Conservation (phyloP, 2,329 filamentous ascomycete species). For the Epichloe baconii region DNA sequence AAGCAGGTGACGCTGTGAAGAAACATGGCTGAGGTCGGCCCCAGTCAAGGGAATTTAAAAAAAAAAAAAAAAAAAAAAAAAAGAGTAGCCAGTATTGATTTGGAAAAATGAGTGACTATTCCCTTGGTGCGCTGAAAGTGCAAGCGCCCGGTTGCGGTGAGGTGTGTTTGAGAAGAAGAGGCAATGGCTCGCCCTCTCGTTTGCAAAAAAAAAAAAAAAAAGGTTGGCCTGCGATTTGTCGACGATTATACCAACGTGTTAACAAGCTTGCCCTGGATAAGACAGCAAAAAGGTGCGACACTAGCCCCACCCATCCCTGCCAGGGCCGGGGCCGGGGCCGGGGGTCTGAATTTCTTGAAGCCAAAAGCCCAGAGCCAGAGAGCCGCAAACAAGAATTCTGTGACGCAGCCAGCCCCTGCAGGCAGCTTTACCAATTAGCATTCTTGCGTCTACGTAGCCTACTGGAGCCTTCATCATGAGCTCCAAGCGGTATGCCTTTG, state of each 20-base stretch:
- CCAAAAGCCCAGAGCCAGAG: no score
- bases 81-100: not conserved
- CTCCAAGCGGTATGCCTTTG: constrained; percentile 51
- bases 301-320: no score
- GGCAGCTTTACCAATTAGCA: no score
- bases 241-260: constrained; percentile 22
- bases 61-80: not conserved
- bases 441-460: not conserved
- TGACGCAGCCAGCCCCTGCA: no score
- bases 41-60: constrained; percentile 4
- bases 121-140: constrained; percentile 1
- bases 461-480: constrained; percentile 23
- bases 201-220: not conserved
- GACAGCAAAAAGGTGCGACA: not conserved
- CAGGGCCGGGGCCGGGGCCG: no score
- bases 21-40: constrained; percentile 32
- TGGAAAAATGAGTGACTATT: not conserved
- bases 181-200: not conserved
- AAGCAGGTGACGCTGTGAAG: constrained; percentile 35
- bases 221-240: not conserved
- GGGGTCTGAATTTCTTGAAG: no score
- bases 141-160: constrained; percentile 4
- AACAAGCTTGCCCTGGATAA: constrained; percentile 11
- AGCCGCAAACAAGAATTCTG: no score
- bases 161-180: not conserved